Evolutionary conservation across 2,329 filamentous ascomycete genomes (phyloP).

Genomic region (Plenodomus lindquistii): DNA sequence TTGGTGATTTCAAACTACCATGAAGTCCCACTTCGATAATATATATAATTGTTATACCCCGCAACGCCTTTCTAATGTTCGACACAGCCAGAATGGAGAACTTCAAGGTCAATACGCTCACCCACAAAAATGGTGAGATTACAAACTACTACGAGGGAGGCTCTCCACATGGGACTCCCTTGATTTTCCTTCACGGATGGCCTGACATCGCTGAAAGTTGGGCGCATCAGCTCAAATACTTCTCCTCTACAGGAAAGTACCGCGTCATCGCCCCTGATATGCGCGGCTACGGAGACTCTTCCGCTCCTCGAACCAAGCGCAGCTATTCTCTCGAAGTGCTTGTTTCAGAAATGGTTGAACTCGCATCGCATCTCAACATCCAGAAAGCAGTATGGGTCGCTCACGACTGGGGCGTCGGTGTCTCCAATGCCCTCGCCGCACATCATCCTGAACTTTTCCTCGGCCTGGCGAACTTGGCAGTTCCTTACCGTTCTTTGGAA

Average conservation of each 20-base stretch:
- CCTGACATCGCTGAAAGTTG: conserved; percentile 42
- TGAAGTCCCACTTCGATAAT: too few species aligned
- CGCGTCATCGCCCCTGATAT: conserved; percentile 32
- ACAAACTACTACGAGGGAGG: conserved; percentile 33
- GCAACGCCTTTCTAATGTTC: too few species aligned
- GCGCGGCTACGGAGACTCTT: conserved; percentile 44
- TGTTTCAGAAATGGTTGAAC: conserved; percentile 38
- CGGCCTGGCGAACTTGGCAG: conserved; percentile 32
- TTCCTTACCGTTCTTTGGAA: conserved; percentile 51
- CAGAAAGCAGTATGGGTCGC: conserved; percentile 53
- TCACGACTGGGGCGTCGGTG: conserved; percentile 51
- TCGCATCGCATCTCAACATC: conserved; percentile 46
- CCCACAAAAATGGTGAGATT: conserved; percentile 22
- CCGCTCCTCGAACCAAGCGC: conserved; percentile 28
- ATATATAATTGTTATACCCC: too few species aligned
- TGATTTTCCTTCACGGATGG: conserved; percentile 40
- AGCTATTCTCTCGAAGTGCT: conserved; percentile 38
- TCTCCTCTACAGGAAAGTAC: conserved; percentile 33
- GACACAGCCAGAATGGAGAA: too few species aligned
- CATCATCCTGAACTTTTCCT: conserved; percentile 39
- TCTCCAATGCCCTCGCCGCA: conserved; percentile 35
- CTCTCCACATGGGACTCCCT: conserved; percentile 19
- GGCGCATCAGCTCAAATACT: conserved; percentile 41
- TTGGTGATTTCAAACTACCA: too few species aligned
- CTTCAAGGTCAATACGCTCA: conserved; percentile 20